A percentile compares a stretch with the other conserved stretches of the same genome.
These are phyloP conservation scores for Cyanophora paradoxa DNA, from an alignment of 78 protist species.

Conservation along the genomic window DNA sequence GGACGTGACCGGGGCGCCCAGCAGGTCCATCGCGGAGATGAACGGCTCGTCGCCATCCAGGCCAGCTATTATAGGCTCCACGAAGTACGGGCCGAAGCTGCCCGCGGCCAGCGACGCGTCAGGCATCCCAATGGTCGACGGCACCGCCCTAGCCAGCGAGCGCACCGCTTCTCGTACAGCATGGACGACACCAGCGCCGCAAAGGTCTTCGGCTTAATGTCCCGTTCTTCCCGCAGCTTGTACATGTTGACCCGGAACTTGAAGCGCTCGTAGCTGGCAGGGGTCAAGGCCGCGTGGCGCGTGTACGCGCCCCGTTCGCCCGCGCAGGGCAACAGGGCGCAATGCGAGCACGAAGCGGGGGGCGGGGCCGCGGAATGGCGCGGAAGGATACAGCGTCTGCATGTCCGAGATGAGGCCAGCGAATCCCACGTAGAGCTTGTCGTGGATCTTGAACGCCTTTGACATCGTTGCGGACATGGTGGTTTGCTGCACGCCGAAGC, in stretches of 20 bases:
- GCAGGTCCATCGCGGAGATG: constrained; percentile 71
- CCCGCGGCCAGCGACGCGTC: neutral
- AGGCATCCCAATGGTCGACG: too few species aligned
- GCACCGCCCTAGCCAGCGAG: too few species aligned
- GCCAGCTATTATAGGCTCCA: constrained; percentile 90
- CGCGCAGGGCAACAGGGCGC: too few species aligned
- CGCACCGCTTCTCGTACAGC: constrained; percentile 76
- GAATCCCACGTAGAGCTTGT: constrained; percentile 70
- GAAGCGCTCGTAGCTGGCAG: constrained; percentile 50
- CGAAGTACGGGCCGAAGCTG: constrained; percentile 90
- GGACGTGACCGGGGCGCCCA: constrained; percentile 80
- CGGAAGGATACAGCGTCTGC: constrained; percentile 79
- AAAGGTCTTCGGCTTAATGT: constrained; percentile 71
- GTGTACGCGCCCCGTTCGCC: too few species aligned
- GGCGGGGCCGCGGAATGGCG: too few species aligned
- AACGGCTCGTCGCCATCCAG: constrained; percentile 78
- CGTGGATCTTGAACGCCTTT: constrained; percentile 65
- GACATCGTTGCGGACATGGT: constrained; percentile 57
- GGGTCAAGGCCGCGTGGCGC: too few species aligned
- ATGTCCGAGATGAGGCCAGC: constrained; percentile 85
- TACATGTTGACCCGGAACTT: constrained; percentile 68
- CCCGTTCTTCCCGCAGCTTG: constrained; percentile 84
- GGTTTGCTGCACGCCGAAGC: constrained; percentile 72
- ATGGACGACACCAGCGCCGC: constrained; percentile 46
- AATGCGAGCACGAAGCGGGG: too few species aligned